Conservation (phyloP, 805 yeast genomes). For the Metschnikowia kunwiensis region DNA sequence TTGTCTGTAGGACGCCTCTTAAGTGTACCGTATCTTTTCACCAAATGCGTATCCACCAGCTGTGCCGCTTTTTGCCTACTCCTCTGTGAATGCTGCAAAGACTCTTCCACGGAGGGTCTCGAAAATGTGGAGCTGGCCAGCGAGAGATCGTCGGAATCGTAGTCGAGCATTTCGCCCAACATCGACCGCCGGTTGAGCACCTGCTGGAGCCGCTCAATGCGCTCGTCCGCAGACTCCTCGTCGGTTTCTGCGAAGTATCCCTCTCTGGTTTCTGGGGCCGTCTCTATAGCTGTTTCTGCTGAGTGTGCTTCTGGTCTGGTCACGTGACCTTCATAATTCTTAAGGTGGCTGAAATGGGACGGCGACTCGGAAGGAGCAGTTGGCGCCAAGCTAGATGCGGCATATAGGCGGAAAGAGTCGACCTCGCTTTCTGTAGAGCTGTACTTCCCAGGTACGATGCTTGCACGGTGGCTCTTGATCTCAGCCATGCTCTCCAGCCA, state of each 20-base stretch:
- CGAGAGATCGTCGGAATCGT: slow-evolving; percentile 30
- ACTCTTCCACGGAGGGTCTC: neutral
- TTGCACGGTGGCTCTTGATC: slow-evolving; percentile 10
- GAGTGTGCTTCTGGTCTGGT: neutral
- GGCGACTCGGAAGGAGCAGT: slow-evolving; percentile 5
- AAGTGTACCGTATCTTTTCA: slow-evolving; percentile 16
- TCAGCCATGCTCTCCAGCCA: slow-evolving; percentile 11
- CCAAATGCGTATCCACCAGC: slow-evolving; percentile 1
- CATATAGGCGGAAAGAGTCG: slow-evolving; percentile 1
- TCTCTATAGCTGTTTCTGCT: no score
- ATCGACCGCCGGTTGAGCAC: slow-evolving; percentile 37
- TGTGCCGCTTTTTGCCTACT: neutral
- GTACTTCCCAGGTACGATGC: slow-evolving; percentile 7
- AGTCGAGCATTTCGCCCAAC: slow-evolving; percentile 45
- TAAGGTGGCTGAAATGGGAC: neutral
- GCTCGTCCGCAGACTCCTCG: slow-evolving; percentile 11
- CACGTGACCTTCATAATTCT: neutral
- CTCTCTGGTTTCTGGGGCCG: neutral
- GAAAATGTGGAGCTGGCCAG: slow-evolving; percentile 8
- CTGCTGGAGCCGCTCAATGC: slow-evolving; percentile 26
- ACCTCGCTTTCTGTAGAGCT: slow-evolving; percentile 5
- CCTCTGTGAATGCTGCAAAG: neutral
- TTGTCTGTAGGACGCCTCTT: slow-evolving; percentile 5
- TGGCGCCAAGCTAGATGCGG: slow-evolving; percentile 4
- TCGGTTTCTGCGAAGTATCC: neutral